Evolutionary conservation across 176 grass and related monocot genomes (phyloP), one percentile per base, ranked within the genome.

Genomic region (Eleusine indica): DNA sequence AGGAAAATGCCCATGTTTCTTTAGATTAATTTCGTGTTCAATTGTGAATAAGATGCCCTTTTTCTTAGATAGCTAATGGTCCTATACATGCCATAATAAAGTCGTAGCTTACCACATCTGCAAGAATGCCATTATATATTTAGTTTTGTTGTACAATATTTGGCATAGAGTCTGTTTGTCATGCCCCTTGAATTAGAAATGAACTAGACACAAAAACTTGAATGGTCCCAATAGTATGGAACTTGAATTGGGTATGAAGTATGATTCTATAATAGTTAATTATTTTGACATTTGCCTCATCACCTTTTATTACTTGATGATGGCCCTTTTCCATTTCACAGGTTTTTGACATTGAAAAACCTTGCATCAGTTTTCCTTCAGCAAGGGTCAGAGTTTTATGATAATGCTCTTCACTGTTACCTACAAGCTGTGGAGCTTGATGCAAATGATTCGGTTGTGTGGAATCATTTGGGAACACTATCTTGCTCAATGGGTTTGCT

Each of bases 361-460:
- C 93, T 95, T 69, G 96, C 96, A 71, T 88, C 75, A 80, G 96
- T 93, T 74, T 98, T 98, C 73, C 91, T 93, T 84, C 79, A 93
- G 80, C 93, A 89, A 93, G 92, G 96, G 28, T 71, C 75, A 0
- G 83, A 87, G 28, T 87, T 91, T 69, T 88, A 88, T 70, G 85
- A 98, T 90, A 98, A 85, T 90, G 96, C 96, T 86, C 88, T 98
- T 71, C 91, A 86, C 37, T 95, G 96, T 88, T 98, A 93, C 83
- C 82, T 98, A 74, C 91, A 95, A 91, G 96, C 96, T 74, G 91
- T 90, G 79, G 96, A 98, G 73, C 93, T 98, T 86, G 96, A 98
- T 82, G 68, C 86, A 80, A 89, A 91, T 83, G 96, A 98, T 88
- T 94, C 92, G 61, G 93, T 98, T 90, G 87, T 98, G 70, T 98